These are phyloP conservation scores for Cercospora zeae-maydis DNA, from an alignment of 2,329 filamentous ascomycete species.

Conservation along the genomic window DNA sequence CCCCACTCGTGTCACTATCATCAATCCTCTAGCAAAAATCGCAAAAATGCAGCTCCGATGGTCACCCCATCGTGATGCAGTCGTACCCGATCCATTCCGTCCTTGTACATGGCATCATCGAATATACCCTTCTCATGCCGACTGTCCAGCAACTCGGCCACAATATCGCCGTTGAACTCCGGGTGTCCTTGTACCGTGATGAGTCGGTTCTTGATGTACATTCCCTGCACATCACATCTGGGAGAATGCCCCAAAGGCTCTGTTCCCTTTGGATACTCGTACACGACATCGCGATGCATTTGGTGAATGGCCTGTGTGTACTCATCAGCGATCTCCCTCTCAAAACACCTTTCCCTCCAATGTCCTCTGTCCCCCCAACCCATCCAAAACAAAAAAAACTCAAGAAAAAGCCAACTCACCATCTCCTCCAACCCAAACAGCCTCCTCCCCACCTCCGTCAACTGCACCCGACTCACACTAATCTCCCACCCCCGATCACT, in stretches of 20 bases:
- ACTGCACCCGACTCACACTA: constrained; percentile 65
- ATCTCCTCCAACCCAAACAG: constrained; percentile 65
- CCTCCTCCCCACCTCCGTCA: constrained; percentile 67
- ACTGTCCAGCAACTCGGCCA: constrained; percentile 62
- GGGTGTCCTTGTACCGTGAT: constrained; percentile 84
- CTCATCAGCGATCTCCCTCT: background rate
- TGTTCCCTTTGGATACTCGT: constrained; percentile 58
- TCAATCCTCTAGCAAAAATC: constrained; percentile 64
- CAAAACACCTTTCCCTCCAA: background rate
- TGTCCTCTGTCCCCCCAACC: background rate
- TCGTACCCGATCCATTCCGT: constrained; percentile 63
- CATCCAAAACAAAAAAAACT: too few relatives aligned
- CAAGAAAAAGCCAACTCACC: constrained; percentile 41
- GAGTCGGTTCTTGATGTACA: constrained; percentile 64
- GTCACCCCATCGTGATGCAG: constrained; percentile 74
- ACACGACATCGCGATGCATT: constrained; percentile 80
- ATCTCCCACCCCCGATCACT: constrained; percentile 75
- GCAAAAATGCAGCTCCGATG: constrained; percentile 70
- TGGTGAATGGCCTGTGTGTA: constrained; percentile 64
- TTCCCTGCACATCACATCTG: constrained; percentile 71
- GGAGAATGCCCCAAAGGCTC: constrained; percentile 62
- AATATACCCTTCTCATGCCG: constrained; percentile 68
- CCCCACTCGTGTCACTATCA: too few relatives aligned
- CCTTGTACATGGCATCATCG: constrained; percentile 62
- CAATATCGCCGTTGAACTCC: constrained; percentile 72